Evolutionary conservation across 1,284 basidiomycete genomes (phyloP).

Genomic region (Erythrobasidium hasegawianum): DNA sequence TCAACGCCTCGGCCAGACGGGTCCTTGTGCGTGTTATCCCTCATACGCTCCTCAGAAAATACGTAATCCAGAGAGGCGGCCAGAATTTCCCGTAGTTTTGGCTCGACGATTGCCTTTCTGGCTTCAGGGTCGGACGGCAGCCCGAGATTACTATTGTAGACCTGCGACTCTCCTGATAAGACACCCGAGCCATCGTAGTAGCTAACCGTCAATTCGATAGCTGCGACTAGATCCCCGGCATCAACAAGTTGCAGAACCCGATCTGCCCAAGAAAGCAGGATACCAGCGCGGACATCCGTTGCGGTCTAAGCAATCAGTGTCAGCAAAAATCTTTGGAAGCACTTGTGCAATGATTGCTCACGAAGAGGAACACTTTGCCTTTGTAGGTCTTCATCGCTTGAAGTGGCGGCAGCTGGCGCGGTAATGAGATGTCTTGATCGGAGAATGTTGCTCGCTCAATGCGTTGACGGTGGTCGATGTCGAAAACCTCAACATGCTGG

Average conservation of each 20-base stretch:
- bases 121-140: conserved; percentile 65
- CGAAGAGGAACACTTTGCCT: conserved; percentile 84
- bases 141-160: conserved; percentile 59
- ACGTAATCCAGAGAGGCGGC: conserved; percentile 79
- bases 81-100: conserved; percentile 77
- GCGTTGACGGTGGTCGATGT: conserved; percentile 54
- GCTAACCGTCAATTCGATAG: conserved; percentile 76
- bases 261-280: conserved; percentile 91
- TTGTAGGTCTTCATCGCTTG: conserved; percentile 58
- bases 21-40: conserved; percentile 76
- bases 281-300: conserved; percentile 70
- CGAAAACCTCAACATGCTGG: conserved; percentile 64
- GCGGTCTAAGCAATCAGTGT: too few species aligned
- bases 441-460: conserved; percentile 49
- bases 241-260: conserved; percentile 79
- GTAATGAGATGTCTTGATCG: not conserved
- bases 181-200: conserved; percentile 72
- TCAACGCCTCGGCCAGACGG: conserved; percentile 79
- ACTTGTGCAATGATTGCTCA: too few species aligned
- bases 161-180: not conserved
- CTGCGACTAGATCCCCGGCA: conserved; percentile 79
- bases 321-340: too few species aligned
- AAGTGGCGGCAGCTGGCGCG: conserved; percentile 19
- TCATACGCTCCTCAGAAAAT: conserved; percentile 91
- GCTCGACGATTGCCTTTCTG: conserved; percentile 65